Percentiles rank a stretch among this genome's conserved stretches.
These are phyloP conservation scores for Harrya chromipes DNA, from an alignment of 768 basidiomycete species.

Conservation along the genomic window DNA sequence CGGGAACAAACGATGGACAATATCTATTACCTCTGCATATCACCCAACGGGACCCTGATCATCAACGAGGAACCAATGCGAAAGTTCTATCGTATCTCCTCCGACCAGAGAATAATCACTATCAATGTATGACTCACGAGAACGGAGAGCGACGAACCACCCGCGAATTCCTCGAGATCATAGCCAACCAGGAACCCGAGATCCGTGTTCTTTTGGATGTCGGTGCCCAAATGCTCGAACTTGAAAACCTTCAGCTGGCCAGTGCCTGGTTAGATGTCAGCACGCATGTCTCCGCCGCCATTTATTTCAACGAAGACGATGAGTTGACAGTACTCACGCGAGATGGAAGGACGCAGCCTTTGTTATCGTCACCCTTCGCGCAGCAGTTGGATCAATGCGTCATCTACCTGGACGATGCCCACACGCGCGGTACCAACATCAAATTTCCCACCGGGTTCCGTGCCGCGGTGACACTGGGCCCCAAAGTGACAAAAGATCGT, in stretches of 20 bases:
- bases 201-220: constrained; percentile 52
- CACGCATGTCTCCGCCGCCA: constrained; percentile 22
- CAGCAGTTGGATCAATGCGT: constrained; percentile 35
- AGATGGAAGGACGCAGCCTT: constrained; percentile 27
- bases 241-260: constrained; percentile 42
- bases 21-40: constrained; percentile 39
- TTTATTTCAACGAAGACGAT: constrained; percentile 34
- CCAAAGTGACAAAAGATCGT: constrained; percentile 37
- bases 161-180: constrained; percentile 19
- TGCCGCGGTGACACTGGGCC: constrained; percentile 38
- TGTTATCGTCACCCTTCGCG: constrained; percentile 33
- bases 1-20: constrained; percentile 39
- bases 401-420: constrained; percentile 39
- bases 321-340: constrained; percentile 32
- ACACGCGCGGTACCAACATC: constrained; percentile 39
- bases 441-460: constrained; percentile 33
- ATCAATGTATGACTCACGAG: constrained; percentile 10
- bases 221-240: constrained; percentile 54
- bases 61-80: constrained; percentile 45
- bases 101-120: constrained; percentile 19
- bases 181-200: constrained; percentile 36
- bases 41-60: constrained; percentile 25
- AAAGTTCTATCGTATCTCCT: constrained; percentile 32
- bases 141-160: constrained; percentile 18
- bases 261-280: constrained; percentile 37